These are phyloP conservation scores for Eleusine coracana DNA, from an alignment of 176 grass and related monocot genomes.

Conservation along the genomic window DNA sequence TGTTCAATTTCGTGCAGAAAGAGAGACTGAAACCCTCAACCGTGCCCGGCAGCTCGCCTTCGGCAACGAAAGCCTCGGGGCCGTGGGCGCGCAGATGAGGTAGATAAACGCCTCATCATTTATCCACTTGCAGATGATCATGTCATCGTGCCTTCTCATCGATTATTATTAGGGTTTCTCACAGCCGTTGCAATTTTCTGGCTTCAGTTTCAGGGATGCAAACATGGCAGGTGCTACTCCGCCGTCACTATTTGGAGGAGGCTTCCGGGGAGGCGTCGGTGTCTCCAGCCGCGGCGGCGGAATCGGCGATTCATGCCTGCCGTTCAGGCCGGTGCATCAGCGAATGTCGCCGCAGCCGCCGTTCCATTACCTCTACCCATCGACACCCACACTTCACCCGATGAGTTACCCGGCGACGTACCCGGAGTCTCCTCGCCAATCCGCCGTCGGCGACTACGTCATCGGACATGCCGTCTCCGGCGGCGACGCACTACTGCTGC, in stretches of 20 bases:
- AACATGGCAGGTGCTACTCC: conserved; percentile 49
- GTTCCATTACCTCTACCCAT: conserved; percentile 57
- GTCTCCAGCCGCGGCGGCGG: conserved; percentile 18
- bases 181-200: conserved; percentile 1
- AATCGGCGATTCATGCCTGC: conserved; percentile 51
- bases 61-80: conserved; percentile 74
- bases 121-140: not conserved
- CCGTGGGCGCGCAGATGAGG: conserved; percentile 64
- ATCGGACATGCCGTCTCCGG: conserved; percentile 72
- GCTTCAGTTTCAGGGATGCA: conserved; percentile 75
- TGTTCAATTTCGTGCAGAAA: conserved; percentile 62
- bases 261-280: conserved; percentile 40
- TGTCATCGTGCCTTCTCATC: not conserved
- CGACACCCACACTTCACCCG: conserved; percentile 54
- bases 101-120: not conserved
- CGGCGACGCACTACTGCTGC: conserved; percentile 34
- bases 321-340: conserved; percentile 56
- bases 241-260: conserved; percentile 46
- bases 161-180: conserved; percentile 54
- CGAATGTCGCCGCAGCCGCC: conserved; percentile 54
- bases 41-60: conserved; percentile 96
- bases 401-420: conserved; percentile 60
- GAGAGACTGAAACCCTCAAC: conserved; percentile 95
- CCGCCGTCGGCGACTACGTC: conserved; percentile 60
- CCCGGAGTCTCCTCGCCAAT: conserved; percentile 43